Percentiles rank a stretch among this genome's conserved stretches.
These are phyloP conservation scores for Isatis tinctoria DNA, from an alignment of 345 rosid genomes.

Conservation along the genomic window DNA sequence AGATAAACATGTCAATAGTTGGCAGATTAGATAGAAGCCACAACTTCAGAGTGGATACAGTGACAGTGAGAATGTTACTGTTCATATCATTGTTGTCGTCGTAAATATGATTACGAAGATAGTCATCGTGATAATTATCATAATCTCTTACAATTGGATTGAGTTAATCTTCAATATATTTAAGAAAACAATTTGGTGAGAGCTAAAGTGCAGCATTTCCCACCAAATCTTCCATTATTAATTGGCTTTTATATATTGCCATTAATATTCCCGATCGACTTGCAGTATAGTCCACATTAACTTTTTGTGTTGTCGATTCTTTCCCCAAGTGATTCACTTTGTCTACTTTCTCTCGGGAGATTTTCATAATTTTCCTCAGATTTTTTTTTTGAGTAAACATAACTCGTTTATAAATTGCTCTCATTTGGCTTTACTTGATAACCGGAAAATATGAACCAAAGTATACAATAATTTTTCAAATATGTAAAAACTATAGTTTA, in stretches of 20 bases:
- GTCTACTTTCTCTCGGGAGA: background rate
- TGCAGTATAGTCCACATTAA: background rate
- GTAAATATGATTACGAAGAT: constrained; percentile 11
- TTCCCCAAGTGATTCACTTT: background rate
- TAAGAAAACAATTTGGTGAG: background rate
- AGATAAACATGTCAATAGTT: background rate
- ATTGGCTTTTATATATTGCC: background rate
- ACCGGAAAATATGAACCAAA: background rate
- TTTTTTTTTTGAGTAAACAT: background rate
- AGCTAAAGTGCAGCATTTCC: constrained; percentile 9
- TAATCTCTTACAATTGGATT: background rate
- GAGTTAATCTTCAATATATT: background rate
- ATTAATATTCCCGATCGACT: background rate
- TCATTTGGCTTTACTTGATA: background rate
- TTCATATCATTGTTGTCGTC: background rate
- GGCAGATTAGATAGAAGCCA: constrained; percentile 4
- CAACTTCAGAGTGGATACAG: background rate
- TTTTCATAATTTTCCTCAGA: background rate
- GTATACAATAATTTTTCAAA: background rate
- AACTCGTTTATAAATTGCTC: background rate
- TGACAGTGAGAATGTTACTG: background rate
- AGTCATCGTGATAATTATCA: constrained; percentile 1
- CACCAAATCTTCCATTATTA: constrained; percentile 17
- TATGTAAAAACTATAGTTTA: background rate
- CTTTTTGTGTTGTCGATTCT: constrained; percentile 8